These are phyloP conservation scores for Phaffomyces opuntiae DNA, from an alignment of 805 yeast species.

Conservation along the genomic window DNA sequence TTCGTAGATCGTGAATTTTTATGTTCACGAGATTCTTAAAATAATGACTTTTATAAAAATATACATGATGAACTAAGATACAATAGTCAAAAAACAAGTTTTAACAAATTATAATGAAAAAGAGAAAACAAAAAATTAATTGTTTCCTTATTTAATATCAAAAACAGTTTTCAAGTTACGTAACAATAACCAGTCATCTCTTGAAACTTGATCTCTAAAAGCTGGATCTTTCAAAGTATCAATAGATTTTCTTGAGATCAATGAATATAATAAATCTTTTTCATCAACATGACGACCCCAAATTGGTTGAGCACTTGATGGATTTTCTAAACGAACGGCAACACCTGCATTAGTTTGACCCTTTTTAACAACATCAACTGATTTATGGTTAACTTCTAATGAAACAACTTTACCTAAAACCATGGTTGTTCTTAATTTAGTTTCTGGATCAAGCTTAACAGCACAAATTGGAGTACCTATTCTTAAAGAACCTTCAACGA, in stretches of 20 bases:
- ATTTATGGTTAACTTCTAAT: conserved; percentile 93
- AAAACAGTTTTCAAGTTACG: conserved; percentile 83
- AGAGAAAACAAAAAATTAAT: neutral
- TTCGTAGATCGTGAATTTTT: too few species aligned
- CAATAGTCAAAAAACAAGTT: neutral
- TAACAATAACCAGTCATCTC: conserved; percentile 93
- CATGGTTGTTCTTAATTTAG: conserved; percentile 65
- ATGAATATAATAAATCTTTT: conserved; percentile 82
- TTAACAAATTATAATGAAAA: neutral
- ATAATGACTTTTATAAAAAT: neutral
- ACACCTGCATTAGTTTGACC: conserved; percentile 98
- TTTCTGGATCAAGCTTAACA: conserved; percentile 80
- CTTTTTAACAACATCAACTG: conserved; percentile 73
- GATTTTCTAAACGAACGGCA: conserved; percentile 93
- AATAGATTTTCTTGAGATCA: conserved; percentile 81
- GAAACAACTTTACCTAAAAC: conserved; percentile 81
- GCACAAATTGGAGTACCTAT: conserved; percentile 95
- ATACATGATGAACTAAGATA: conserved; percentile 1
- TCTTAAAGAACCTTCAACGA: conserved; percentile 80
- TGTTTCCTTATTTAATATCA: conserved; percentile 48
- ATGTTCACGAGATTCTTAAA: neutral
- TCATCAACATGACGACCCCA: conserved; percentile 99
- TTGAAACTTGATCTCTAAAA: conserved; percentile 86
- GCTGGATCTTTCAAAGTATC: conserved; percentile 98
- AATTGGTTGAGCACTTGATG: conserved; percentile 87